Conservation (phyloP, 2,329 filamentous ascomycete genomes). For the Simplicillium sp. region DNA sequence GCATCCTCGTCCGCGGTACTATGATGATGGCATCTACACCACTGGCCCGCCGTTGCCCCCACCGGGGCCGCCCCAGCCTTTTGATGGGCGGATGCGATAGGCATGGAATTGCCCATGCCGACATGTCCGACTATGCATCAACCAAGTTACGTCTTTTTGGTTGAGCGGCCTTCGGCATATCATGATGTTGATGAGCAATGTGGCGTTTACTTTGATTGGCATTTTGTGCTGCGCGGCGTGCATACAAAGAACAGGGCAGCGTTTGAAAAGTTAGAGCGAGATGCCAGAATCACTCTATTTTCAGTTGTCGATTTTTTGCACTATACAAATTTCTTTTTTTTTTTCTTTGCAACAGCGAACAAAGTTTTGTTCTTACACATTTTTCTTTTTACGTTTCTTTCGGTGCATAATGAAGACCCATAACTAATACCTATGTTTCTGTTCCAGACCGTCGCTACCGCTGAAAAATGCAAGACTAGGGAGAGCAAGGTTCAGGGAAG, state of each 20-base stretch:
- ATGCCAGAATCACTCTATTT: too few species aligned
- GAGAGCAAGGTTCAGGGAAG: background rate
- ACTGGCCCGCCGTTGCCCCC: slow-evolving; percentile 1
- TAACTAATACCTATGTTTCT: slow-evolving; percentile 30
- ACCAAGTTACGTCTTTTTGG: too few species aligned
- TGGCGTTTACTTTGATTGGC: background rate
- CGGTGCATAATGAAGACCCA: slow-evolving; percentile 13
- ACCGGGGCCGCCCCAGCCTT: background rate
- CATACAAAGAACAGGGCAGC: too few species aligned
- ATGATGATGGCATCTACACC: slow-evolving; percentile 35
- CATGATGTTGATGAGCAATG: background rate
- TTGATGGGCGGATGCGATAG: background rate
- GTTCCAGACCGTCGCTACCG: slow-evolving; percentile 31
- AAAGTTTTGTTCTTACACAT: background rate
- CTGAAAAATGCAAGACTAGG: background rate
- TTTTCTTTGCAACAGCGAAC: background rate
- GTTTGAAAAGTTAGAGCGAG: too few species aligned
- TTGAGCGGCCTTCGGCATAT: background rate
- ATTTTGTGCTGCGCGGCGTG: too few species aligned
- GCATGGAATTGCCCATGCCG: too few species aligned
- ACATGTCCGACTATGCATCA: too few species aligned
- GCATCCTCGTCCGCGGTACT: slow-evolving; percentile 25
- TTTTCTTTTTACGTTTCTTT: too few species aligned
- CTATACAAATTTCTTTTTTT: slow-evolving; percentile 10
- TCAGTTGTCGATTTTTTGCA: background rate